Conservation (phyloP, 768 basidiomycete species). For the Leucocoprinus leucothites region DNA sequence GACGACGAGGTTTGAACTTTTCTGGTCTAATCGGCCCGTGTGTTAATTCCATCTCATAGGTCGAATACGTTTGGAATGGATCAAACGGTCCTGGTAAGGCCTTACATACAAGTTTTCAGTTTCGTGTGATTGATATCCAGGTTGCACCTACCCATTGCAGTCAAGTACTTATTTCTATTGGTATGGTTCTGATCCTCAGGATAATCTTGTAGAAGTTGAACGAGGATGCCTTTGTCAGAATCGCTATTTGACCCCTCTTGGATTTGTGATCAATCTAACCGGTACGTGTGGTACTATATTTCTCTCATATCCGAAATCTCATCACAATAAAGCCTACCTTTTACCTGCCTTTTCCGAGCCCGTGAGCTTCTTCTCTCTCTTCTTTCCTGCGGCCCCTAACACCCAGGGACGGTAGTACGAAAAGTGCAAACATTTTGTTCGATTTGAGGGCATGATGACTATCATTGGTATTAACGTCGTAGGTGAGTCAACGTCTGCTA, state of each 20-base stretch:
- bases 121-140: background rate
- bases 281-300: slow-evolving; percentile 25
- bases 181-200: slow-evolving; percentile 20
- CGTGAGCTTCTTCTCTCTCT: too few relatives aligned
- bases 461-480: slow-evolving; percentile 50
- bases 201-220: background rate
- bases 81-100: slow-evolving; percentile 41
- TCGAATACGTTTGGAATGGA: slow-evolving; percentile 52
- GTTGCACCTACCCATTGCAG: slow-evolving; percentile 17
- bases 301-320: too few relatives aligned
- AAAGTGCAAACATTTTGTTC: slow-evolving; percentile 45
- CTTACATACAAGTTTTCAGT: background rate
- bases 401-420: too few relatives aligned
- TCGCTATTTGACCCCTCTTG: slow-evolving; percentile 62
- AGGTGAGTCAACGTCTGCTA: slow-evolving; percentile 20
- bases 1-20: slow-evolving; percentile 29
- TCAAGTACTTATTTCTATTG: slow-evolving; percentile 40
- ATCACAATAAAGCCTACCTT: slow-evolving; percentile 33
- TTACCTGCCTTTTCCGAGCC: slow-evolving; percentile 32
- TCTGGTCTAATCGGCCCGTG: background rate
- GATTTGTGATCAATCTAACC: slow-evolving; percentile 55
- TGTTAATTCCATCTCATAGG: slow-evolving; percentile 11
- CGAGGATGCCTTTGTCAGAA: slow-evolving; percentile 35
- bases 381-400: too few relatives aligned
- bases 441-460: slow-evolving; percentile 46